Conservation (phyloP, 2,329 filamentous ascomycete genomes). For the Aspergillus glaucus region DNA sequence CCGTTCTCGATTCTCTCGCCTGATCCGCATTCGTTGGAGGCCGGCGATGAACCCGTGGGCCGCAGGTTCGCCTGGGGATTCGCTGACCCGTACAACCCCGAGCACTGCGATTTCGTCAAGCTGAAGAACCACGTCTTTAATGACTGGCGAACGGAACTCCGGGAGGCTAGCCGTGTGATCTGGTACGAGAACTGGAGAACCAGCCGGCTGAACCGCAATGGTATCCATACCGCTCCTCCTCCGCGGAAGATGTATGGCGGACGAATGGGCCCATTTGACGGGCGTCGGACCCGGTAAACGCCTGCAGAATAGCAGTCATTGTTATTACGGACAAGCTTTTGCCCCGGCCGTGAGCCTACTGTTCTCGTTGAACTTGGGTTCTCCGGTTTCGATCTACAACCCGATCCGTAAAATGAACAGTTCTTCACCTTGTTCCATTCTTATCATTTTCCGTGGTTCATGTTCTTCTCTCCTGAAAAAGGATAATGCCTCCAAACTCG, state of each 20-base stretch:
- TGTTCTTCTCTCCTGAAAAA: neutral
- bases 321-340: too few species aligned
- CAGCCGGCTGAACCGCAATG: conserved; percentile 34
- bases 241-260: conserved; percentile 22
- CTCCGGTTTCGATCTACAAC: too few species aligned
- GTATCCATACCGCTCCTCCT: conserved; percentile 8
- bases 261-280: conserved; percentile 22
- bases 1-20: conserved; percentile 92
- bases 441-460: too few species aligned
- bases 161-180: conserved; percentile 80
- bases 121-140: conserved; percentile 88
- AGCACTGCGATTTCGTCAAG: conserved; percentile 89
- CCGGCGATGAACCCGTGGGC: conserved; percentile 52
- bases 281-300: conserved; percentile 18
- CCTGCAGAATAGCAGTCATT: too few species aligned
- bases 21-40: conserved; percentile 68
- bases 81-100: conserved; percentile 81
- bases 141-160: conserved; percentile 87
- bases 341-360: too few species aligned
- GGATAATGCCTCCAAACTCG: neutral
- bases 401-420: too few species aligned
- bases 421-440: too few species aligned
- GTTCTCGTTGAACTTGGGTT: too few species aligned
- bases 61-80: conserved; percentile 96
- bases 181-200: conserved; percentile 97